These are phyloP conservation scores for Geotrichum restrictum DNA, from an alignment of 1,139 yeast species.

Conservation along the genomic window DNA sequence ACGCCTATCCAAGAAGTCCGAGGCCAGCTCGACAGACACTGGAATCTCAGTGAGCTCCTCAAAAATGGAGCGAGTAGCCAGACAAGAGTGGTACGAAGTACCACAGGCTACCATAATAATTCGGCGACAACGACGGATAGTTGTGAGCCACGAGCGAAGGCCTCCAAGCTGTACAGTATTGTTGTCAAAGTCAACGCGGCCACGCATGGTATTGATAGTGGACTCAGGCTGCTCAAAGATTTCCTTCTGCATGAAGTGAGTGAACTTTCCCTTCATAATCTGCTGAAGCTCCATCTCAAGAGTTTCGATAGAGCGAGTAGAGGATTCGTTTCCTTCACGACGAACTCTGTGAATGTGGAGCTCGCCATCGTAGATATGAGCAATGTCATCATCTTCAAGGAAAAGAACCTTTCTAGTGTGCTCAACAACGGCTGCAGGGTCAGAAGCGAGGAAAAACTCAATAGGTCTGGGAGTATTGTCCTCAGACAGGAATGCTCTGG, in stretches of 20 bases:
- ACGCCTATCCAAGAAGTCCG: slow-evolving; percentile 91
- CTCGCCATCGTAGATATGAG: slow-evolving; percentile 97
- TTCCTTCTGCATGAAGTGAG: slow-evolving; percentile 98
- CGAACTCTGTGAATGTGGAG: slow-evolving; percentile 96
- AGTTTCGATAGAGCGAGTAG: slow-evolving; percentile 93
- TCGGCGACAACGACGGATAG: slow-evolving; percentile 91
- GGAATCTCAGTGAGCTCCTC: slow-evolving; percentile 97
- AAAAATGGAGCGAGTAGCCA: slow-evolving; percentile 93
- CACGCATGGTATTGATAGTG: slow-evolving; percentile 97
- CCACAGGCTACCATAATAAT: slow-evolving; percentile 99
- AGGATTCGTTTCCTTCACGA: slow-evolving; percentile 83
- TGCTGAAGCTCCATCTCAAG: slow-evolving; percentile 95
- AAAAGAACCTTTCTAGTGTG: slow-evolving; percentile 96
- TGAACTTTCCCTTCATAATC: slow-evolving; percentile 96
- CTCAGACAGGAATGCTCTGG: slow-evolving; percentile 86
- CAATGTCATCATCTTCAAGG: slow-evolving; percentile 97
- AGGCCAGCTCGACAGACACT: slow-evolving; percentile 91
- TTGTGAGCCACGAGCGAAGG: slow-evolving; percentile 73
- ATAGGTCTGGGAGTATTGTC: slow-evolving; percentile 92
- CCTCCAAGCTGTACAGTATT: slow-evolving; percentile 83
- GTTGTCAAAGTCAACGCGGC: slow-evolving; percentile 90
- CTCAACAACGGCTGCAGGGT: slow-evolving; percentile 95
- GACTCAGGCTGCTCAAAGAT: slow-evolving; percentile 98
- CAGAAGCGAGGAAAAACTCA: slow-evolving; percentile 94
- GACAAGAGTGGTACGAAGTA: slow-evolving; percentile 96